Conservation (phyloP, 1,284 basidiomycete species). For the Xerocomus minutiporus region DNA sequence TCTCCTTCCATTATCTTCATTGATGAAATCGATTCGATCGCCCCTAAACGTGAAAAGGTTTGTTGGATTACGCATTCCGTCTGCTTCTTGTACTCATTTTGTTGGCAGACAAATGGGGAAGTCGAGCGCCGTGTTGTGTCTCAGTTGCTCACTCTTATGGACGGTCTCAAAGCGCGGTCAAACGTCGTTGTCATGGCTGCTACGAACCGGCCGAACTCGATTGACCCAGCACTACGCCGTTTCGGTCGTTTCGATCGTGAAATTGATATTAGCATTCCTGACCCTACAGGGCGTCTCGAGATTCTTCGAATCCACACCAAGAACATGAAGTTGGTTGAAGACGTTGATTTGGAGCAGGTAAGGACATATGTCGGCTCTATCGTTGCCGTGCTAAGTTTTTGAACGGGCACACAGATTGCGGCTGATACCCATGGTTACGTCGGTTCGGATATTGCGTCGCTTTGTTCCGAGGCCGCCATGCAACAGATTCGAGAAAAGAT, state of each 20-base stretch:
- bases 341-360: slow-evolving; percentile 95
- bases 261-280: slow-evolving; percentile 98
- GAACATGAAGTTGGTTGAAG: slow-evolving; percentile 99
- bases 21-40: slow-evolving; percentile 98
- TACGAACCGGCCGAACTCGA: slow-evolving; percentile 98
- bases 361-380: slow-evolving; percentile 10
- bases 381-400: slow-evolving; percentile 2
- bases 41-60: slow-evolving; percentile 96
- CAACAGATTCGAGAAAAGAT: slow-evolving; percentile 91
- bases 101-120: slow-evolving; percentile 87
- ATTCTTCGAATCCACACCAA: slow-evolving; percentile 99
- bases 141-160: slow-evolving; percentile 97
- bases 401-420: slow-evolving; percentile 63
- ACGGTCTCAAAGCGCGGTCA: slow-evolving; percentile 96
- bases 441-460: slow-evolving; percentile 93
- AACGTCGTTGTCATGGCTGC: slow-evolving; percentile 99
- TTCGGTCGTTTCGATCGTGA: slow-evolving; percentile 99
- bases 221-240: slow-evolving; percentile 95
- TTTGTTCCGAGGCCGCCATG: slow-evolving; percentile 90
- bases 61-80: neutral
- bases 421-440: slow-evolving; percentile 99
- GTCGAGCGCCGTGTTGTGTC: slow-evolving; percentile 99
- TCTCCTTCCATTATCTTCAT: slow-evolving; percentile 99
- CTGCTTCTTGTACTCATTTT: slow-evolving; percentile 13
- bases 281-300: slow-evolving; percentile 96